Percentiles rank a stretch among this genome's conserved stretches.
phyloP scores from a whole-genome alignment of 495 filamentous ascomycete genomes.

The Xylaria castorea region DNA sequence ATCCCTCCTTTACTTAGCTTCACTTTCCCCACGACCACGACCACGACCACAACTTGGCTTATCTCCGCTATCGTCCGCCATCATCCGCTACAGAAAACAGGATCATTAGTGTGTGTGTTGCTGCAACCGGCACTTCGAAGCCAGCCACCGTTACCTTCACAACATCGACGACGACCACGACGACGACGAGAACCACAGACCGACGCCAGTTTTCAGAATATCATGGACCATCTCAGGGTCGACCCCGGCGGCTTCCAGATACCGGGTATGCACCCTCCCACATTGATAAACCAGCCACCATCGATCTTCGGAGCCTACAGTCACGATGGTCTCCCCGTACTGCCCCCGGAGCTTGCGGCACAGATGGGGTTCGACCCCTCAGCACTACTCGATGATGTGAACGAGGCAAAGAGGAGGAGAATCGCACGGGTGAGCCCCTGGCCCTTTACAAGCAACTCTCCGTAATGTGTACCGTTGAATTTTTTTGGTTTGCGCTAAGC shows the following conservation, averaged over 20 bases:
- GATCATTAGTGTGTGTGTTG: not conserved
- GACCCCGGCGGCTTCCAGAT: constrained; percentile 55
- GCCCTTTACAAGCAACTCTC: not conserved
- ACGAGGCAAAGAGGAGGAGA: constrained; percentile 88
- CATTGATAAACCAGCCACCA: constrained; percentile 68
- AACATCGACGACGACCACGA: constrained; percentile 8
- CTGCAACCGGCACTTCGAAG: not conserved
- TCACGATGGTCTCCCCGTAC: constrained; percentile 64
- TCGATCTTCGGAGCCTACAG: constrained; percentile 72
- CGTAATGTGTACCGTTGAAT: not conserved
- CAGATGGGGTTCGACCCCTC: constrained; percentile 67
- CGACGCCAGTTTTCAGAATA: not conserved
- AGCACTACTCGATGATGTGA: constrained; percentile 67
- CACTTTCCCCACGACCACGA: not conserved
- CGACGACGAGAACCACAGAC: not conserved
- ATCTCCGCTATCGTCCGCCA: not conserved
- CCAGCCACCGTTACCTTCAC: not conserved
- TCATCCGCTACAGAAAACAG: not conserved
- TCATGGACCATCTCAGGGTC: constrained; percentile 54
- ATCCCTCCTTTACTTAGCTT: not conserved
- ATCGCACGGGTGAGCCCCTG: constrained; percentile 77
- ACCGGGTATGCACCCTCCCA: constrained; percentile 59
- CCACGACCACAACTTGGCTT: not conserved
- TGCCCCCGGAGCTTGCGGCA: constrained; percentile 63
- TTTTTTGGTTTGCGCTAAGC: not conserved